Base-by-base conservation (phyloP, 805 yeast genomes). In the Zygotorulaspora chibaensis region DNA sequence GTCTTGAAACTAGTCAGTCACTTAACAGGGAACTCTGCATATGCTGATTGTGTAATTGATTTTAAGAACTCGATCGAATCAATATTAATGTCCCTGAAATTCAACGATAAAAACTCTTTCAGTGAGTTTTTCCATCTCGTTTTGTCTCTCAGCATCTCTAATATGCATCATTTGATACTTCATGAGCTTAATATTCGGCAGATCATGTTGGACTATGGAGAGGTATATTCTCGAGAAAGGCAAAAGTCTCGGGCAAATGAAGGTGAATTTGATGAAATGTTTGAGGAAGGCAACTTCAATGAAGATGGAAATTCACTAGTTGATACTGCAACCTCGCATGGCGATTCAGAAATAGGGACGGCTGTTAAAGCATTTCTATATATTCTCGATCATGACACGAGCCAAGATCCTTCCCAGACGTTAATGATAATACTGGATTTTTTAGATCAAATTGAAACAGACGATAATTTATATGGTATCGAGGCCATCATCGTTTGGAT, bases 11-110 rank as follows among this genome's bases (percentile, higher is more conserved):
- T 58, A 2, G 28, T 43, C 3, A 42, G 42, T 15, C 25, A 46
- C 39, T 35, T 58, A 4, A 33, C 42, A 10, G 57, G 57, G 3
- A 53, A 54, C 35, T 44, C 48, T 3, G n/a, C 25, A 10, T 52
- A 51, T 29, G 27, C 40, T 28, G 46, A 47, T 29, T 53, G 35
- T 31, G 39, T 50, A 2, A 10, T 38, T 9, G 54, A 48, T 18
- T 44, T 50, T 35, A 50, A 49, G 13, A 46, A 41, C n/a, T 37
- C 45, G 5, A 42, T 47, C 3, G 38, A 43, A 8, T 15, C 37
- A 13, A 31, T 30, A 8, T 6, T 47, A 4, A 39, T 26, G 8
- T 8, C 40, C 6, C 7, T 45, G 9, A 37, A 29, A 10, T 38
- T 47, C 23, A 13, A 25, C 27, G 37, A 42, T 36, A 28, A 42